Base-by-base conservation (phyloP, 2,329 filamentous ascomycete species). In the Pseudocercospora musae region DNA sequence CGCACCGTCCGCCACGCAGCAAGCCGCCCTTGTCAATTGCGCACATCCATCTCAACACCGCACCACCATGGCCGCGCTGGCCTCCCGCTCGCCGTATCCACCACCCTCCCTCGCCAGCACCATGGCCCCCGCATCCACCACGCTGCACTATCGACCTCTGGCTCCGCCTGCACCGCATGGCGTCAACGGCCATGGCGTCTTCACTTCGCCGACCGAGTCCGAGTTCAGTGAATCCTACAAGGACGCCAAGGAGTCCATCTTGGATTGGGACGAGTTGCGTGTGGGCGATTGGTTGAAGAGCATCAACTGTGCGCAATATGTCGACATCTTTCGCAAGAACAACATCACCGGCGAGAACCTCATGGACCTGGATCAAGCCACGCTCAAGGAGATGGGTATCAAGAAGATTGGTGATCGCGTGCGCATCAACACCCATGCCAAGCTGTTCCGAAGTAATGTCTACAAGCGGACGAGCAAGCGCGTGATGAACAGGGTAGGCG, bases 331-430 rank as follows among this genome's bases (percentile, higher is more conserved):
- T 78, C 90, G 78, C 88, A 79, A 84, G 74, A 96, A 99, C 76
- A 91, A 98, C 77, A 97, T 99, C 81, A 99, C 95, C 74, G 95
- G 95, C 72, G 92, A 97, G 79, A 97, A 96, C 74, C 82, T 99
- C 49, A 84, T 99, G 70, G 95, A 99, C 78, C 94, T 97, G 83
- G 95, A 99, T 78, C 96, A 96, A 81, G 89, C 92, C 60, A 92
- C 96, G 44, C 83, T 99, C 66, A 96, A 96, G 77, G 95, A 99
- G 77, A 96, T 99, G 87, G 95, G 95, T 48, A 94, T 99, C 70
- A 96, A 96, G 70, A 99, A 98, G 78, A 91, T 99, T 68, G 95
- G 95, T 67, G 95, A 99, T 77, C 88, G 95, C 58, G 94, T 99
- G 37, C 90, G 94, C 66, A 89, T 99, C 64, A 78, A 79, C 49